These are phyloP conservation scores for Termitomyces sp. DNA, from an alignment of 768 basidiomycete species.

Conservation along the genomic window DNA sequence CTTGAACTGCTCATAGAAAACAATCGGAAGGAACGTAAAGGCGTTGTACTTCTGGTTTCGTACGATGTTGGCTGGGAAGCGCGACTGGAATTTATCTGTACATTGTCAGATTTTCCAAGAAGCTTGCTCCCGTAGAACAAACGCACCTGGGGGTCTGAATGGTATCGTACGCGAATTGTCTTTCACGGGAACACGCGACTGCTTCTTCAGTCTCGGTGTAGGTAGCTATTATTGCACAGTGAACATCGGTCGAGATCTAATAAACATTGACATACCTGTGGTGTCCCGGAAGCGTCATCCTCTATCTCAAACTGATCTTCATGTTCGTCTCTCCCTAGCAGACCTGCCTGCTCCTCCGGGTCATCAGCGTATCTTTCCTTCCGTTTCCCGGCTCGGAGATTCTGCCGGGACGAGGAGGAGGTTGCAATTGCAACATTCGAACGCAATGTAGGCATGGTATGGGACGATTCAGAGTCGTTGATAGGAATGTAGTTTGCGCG, in stretches of 20 bases:
- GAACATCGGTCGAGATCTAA: conserved; percentile 8
- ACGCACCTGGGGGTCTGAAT: conserved; percentile 68
- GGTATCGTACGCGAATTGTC: conserved; percentile 79
- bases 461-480: conserved; percentile 26
- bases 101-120: background rate
- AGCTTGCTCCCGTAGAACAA: background rate
- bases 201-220: conserved; percentile 18
- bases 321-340: conserved; percentile 43
- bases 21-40: conserved; percentile 94
- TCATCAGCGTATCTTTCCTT: conserved; percentile 62
- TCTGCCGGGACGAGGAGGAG: conserved; percentile 22
- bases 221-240: conserved; percentile 19
- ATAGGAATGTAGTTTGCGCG: conserved; percentile 49
- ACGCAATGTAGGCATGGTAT: conserved; percentile 26
- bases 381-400: conserved; percentile 37
- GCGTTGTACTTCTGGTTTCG: conserved; percentile 98
- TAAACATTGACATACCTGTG: conserved; percentile 8
- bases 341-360: conserved; percentile 58
- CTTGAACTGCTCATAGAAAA: conserved; percentile 99
- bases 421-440: conserved; percentile 26
- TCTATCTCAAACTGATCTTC: conserved; percentile 38
- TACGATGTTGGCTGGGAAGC: conserved; percentile 85
- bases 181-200: conserved; percentile 33
- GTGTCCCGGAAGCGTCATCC: conserved; percentile 18
- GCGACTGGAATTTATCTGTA: conserved; percentile 67